Conservation (phyloP, 1,284 basidiomycete genomes). For the Malassezia obtusa region DNA sequence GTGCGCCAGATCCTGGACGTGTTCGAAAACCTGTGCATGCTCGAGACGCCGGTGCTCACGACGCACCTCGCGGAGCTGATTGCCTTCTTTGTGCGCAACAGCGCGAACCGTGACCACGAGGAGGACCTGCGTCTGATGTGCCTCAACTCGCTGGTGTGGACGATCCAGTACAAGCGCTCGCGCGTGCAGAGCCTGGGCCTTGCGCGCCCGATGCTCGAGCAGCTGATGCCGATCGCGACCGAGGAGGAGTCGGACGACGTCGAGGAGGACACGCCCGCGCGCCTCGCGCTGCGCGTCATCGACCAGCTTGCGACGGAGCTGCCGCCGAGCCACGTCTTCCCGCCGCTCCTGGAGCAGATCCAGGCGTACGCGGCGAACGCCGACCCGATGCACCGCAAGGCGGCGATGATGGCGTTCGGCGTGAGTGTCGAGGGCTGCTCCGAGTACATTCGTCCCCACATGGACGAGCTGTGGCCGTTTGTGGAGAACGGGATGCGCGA, state of each 20-base stretch:
- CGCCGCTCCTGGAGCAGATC: constrained; percentile 62
- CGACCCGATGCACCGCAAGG: constrained; percentile 63
- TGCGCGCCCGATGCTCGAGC: constrained; percentile 75
- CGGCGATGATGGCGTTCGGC: constrained; percentile 90
- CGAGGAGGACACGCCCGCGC: constrained; percentile 76
- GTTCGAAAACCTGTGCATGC: constrained; percentile 78
- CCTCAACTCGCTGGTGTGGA: constrained; percentile 88
- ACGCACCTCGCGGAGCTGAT: constrained; percentile 80
- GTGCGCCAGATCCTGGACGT: constrained; percentile 89
- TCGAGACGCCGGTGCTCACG: constrained; percentile 85
- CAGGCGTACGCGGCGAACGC: constrained; percentile 48
- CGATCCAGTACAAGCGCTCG: constrained; percentile 84
- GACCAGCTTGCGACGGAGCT: constrained; percentile 87
- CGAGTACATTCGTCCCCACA: constrained; percentile 91
- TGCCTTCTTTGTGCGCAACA: constrained; percentile 76
- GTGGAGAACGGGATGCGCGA: constrained; percentile 83
- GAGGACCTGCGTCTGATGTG: constrained; percentile 77
- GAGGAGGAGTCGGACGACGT: constrained; percentile 79
- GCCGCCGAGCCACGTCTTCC: constrained; percentile 93
- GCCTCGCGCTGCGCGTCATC: constrained; percentile 87
- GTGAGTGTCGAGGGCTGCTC: constrained; percentile 95
- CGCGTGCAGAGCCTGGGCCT: constrained; percentile 82
- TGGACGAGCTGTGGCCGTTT: constrained; percentile 85
- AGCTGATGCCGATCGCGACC: constrained; percentile 84
- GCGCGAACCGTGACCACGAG: constrained; percentile 69